Evolutionary conservation across 805 yeast species (phyloP).

Genomic region (Cyberlindnera nakhonratchasimensis): DNA sequence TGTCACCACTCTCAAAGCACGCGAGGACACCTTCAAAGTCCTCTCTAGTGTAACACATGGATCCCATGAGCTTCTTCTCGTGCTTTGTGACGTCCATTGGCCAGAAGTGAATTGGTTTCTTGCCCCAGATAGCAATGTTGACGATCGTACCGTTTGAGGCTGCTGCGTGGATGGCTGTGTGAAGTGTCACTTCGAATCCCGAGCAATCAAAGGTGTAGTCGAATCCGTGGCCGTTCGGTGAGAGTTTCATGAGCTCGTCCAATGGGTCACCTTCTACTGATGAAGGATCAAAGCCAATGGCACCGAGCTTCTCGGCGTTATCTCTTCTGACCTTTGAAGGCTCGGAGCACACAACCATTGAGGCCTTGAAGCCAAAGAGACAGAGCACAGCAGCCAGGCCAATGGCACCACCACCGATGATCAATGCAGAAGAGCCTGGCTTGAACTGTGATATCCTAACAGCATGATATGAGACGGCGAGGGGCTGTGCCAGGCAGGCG

Average conservation of each 20-base stretch:
- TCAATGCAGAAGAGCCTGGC: conserved; percentile 44
- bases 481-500: conserved; percentile 56
- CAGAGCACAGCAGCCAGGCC: conserved; percentile 49
- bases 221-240: conserved; percentile 43
- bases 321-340: conserved; percentile 47
- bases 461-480: conserved; percentile 61
- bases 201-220: conserved; percentile 52
- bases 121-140: conserved; percentile 66
- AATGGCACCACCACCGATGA: conserved; percentile 56
- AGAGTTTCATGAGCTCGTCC: conserved; percentile 36
- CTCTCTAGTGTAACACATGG: conserved; percentile 54
- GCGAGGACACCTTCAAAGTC: conserved; percentile 56
- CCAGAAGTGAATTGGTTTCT: conserved; percentile 42
- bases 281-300: conserved; percentile 47
- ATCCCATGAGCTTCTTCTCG: conserved; percentile 56
- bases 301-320: conserved; percentile 46
- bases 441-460: conserved; percentile 38
- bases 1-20: conserved; percentile 46
- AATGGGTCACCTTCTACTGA: conserved; percentile 34
- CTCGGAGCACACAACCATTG: conserved; percentile 46
- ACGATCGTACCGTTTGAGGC: conserved; percentile 55
- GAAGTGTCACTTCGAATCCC: conserved; percentile 51
- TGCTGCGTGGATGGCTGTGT: conserved; percentile 47
- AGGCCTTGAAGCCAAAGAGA: conserved; percentile 43
- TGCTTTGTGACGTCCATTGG: conserved; percentile 55